These are phyloP conservation scores for Ganoderma resinaceum DNA, from an alignment of 1,284 basidiomycete genomes.

Conservation along the genomic window DNA sequence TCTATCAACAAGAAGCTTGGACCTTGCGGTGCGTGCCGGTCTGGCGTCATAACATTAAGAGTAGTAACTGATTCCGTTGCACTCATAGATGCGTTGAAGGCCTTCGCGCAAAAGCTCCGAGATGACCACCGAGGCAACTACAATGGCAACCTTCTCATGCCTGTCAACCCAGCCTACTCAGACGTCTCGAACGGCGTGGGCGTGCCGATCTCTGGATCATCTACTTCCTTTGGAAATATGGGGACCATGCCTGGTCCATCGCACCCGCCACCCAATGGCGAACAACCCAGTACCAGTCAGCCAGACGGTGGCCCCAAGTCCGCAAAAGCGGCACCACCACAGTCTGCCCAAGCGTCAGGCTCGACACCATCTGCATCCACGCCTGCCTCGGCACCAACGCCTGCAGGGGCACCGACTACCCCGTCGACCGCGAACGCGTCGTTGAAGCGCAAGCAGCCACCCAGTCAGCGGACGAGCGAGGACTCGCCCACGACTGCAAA, in stretches of 20 bases:
- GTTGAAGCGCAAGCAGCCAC: conserved; percentile 65
- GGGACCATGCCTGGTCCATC: conserved; percentile 10
- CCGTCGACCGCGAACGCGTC: conserved; percentile 60
- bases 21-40: conserved; percentile 61
- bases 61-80: neutral
- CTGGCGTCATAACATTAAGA: neutral
- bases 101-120: conserved; percentile 54
- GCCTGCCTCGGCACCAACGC: conserved; percentile 39
- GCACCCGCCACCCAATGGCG: conserved; percentile 33
- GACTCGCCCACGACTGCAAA: conserved; percentile 58
- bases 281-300: conserved; percentile 49
- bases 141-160: neutral
- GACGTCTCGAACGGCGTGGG: neutral
- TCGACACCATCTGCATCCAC: conserved; percentile 48
- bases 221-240: conserved; percentile 2
- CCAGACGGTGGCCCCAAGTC: conserved; percentile 61
- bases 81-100: conserved; percentile 47
- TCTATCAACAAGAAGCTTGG: conserved; percentile 61
- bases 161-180: neutral
- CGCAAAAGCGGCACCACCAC: conserved; percentile 56
- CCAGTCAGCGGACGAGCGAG: conserved; percentile 48
- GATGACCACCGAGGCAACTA: conserved; percentile 38
- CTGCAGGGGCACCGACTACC: conserved; percentile 43
- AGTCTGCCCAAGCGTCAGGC: conserved; percentile 44
- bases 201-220: neutral